Percentiles rank a stretch among this genome's conserved stretches.
Evolutionary conservation across 345 rosid species (phyloP).

Genomic region (Punica granatum): DNA sequence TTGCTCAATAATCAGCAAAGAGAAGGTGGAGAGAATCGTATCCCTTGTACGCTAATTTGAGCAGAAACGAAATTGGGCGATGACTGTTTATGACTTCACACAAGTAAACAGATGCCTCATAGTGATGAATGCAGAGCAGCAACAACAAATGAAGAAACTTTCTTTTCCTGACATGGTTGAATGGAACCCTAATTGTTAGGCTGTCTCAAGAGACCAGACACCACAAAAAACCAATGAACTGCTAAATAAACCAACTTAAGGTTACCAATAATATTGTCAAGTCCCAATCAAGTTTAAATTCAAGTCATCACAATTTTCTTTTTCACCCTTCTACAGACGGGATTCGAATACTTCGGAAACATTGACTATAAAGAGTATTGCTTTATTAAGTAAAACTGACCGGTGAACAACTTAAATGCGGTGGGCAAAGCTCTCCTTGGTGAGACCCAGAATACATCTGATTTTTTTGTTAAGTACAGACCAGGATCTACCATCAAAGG

Average conservation of each 20-base stretch:
- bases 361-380: not conserved
- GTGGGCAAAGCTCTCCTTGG: conserved; percentile 80
- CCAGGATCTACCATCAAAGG: conserved; percentile 97
- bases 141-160: not conserved
- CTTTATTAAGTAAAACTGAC: conserved; percentile 28
- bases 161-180: not conserved
- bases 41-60: not conserved
- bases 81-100: not conserved
- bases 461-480: conserved; percentile 59
- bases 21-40: not conserved
- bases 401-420: conserved; percentile 82
- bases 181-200: not conserved
- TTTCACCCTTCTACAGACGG: not conserved
- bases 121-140: not conserved
- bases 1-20: too few relatives aligned
- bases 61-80: not conserved
- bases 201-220: not conserved
- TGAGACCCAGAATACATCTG: conserved; percentile 70
- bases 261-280: not conserved
- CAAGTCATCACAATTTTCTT: not conserved
- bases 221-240: not conserved
- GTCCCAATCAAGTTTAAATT: not conserved
- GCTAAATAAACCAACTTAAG: not conserved
- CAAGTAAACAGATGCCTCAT: not conserved
- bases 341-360: not conserved